Conservation (phyloP, 2,329 filamentous ascomycete species). For the Fusarium poae region DNA sequence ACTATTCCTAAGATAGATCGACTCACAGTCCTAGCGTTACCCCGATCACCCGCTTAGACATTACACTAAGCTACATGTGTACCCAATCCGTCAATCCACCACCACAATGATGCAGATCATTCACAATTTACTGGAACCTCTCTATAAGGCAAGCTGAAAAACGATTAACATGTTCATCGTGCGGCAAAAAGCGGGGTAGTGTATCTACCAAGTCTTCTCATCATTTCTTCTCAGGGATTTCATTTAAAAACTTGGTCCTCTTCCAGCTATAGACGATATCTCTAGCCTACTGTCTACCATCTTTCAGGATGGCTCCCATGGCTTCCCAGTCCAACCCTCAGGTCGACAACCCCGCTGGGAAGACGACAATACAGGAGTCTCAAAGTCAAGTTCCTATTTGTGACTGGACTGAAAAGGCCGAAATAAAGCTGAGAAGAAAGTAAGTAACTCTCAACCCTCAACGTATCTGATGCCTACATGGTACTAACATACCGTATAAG, state of each 20-base stretch:
- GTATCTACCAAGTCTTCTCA: neutral
- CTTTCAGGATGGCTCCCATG: neutral
- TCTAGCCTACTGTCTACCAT: neutral
- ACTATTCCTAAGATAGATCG: too few species aligned
- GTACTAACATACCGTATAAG: rapidly evolving
- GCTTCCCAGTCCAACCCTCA: neutral
- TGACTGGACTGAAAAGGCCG: slow-evolving; percentile 10
- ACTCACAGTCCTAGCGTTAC: too few species aligned
- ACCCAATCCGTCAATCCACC: too few species aligned
- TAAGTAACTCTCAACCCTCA: rapidly evolving
- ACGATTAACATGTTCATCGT: neutral
- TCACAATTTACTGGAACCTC: neutral
- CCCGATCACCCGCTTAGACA: too few species aligned
- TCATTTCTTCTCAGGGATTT: too few species aligned
- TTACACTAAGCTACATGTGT: too few species aligned
- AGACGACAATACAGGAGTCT: neutral
- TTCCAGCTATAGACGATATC: neutral
- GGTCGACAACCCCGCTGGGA: neutral
- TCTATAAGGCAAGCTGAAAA: neutral
- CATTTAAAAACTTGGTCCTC: neutral
- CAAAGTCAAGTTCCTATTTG: neutral
- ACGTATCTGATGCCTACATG: rapidly evolving
- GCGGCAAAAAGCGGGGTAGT: neutral
- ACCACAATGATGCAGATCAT: neutral
- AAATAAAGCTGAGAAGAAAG: slow-evolving; percentile 4